Percentiles rank a stretch among this genome's conserved stretches.
Conservation (phyloP, 73 alveolate species). For the Uronychia setigera region DNA sequence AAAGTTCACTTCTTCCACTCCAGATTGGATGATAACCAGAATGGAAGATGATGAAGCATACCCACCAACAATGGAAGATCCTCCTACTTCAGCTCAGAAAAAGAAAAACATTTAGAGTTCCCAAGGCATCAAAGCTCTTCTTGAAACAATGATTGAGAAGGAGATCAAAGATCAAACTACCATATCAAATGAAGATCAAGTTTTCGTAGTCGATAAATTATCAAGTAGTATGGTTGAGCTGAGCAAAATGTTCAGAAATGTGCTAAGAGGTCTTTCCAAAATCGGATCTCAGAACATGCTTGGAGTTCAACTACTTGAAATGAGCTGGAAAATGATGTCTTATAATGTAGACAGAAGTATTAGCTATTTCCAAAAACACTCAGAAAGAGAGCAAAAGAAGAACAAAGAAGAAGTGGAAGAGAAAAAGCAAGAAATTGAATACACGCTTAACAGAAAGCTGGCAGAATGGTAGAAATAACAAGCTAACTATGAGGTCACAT, state of each 20-base stretch:
- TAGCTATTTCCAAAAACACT: not conserved
- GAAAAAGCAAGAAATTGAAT: not conserved
- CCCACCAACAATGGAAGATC: too few species aligned
- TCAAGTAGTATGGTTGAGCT: not conserved
- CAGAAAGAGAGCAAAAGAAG: not conserved
- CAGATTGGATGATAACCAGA: too few species aligned
- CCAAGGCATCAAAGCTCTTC: not conserved
- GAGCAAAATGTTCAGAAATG: not conserved
- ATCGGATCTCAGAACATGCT: not conserved
- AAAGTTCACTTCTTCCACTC: too few species aligned
- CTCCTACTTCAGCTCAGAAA: not conserved
- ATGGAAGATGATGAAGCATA: too few species aligned
- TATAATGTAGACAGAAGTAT: not conserved
- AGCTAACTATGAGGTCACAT: not conserved
- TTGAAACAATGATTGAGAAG: not conserved
- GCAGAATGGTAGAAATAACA: not conserved
- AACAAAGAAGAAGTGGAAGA: not conserved
- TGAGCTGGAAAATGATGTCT: not conserved
- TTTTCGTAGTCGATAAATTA: not conserved
- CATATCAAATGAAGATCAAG: not conserved
- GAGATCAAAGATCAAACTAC: not conserved
- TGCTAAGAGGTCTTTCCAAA: not conserved
- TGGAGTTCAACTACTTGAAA: not conserved
- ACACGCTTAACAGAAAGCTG: not conserved
- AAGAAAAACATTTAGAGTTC: not conserved